Evolutionary conservation across 768 basidiomycete genomes (phyloP), one percentile per base, ranked within the genome.

Genomic region (Boletus rex-veris): DNA sequence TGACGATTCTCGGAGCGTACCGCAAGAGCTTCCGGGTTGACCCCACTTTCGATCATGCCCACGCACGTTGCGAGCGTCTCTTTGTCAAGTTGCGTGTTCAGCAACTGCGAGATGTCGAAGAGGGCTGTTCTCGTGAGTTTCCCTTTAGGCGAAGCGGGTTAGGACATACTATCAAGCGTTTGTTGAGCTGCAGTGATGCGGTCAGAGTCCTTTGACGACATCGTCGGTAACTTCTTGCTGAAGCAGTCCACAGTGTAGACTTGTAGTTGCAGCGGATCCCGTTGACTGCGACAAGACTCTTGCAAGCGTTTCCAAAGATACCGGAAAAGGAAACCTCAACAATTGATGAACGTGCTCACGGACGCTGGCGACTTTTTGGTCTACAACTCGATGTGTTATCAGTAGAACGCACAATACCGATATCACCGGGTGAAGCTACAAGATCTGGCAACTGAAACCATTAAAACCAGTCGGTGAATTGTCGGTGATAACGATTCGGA

Each of bases 61-160:
- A 96, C 84, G 68, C 93, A 96, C 24, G 89, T 93, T 35, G 88
- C 91, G n/a, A 96, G 80, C 3, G 90, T 91, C 66, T 92, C 89
- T 63, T 89, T 91, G 74, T 95, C 92, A 39, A 96, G 78, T 53
- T 86, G 83, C 0, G 93, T 94, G 58, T 93, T 89, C 46, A 96
- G 73, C 43, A 95, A 72, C 71, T 93, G 90, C 18, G 93, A 92
- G 51, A 96, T 89, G 55, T 94, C 92, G 64, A 85, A 80, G 24
- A 96, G 77, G 58, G 88, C 93, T 96, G 58, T 30, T 37, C 47
- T 51, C 45, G 56, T 59, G 53, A 53, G 56, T 58, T 35, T 18
- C 42, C 26, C 31, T 51, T 37, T 5, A 19, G 7, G n/a, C 33
- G 39, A 59, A 18, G 57, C 47, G 16, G 12, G 39, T 24, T 30